These are phyloP conservation scores for Lipomyces yamadae DNA, from an alignment of 805 yeast species.

Conservation along the genomic window DNA sequence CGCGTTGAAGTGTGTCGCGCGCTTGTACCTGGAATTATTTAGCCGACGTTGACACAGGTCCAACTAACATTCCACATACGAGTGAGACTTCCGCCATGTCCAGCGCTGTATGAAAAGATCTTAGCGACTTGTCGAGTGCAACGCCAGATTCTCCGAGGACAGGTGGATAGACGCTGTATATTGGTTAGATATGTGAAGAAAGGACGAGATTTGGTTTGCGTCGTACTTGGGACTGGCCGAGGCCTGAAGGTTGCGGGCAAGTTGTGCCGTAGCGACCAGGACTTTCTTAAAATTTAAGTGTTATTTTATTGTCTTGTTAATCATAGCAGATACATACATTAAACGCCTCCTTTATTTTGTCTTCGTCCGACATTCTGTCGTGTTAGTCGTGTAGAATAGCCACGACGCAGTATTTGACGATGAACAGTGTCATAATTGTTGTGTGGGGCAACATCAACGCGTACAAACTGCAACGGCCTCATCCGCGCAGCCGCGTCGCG, in stretches of 20 bases:
- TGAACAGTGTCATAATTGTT: too few species aligned
- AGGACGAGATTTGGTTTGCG: background rate
- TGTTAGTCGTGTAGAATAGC: background rate
- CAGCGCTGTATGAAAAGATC: conserved; percentile 22
- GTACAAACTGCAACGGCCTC: background rate
- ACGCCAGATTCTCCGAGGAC: background rate
- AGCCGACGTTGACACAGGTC: background rate
- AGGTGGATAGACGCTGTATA: conserved; percentile 24
- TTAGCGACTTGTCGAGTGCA: conserved; percentile 13
- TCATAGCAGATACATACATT: conserved; percentile 19
- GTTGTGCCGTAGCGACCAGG: conserved; percentile 28
- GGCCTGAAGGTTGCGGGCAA: conserved; percentile 13
- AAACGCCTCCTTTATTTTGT: conserved; percentile 13
- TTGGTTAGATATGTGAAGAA: background rate
- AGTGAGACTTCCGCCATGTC: conserved; percentile 28
- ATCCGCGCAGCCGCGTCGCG: conserved; percentile 6
- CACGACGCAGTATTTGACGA: background rate
- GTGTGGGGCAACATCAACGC: background rate
- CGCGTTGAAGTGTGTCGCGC: conserved; percentile 24
- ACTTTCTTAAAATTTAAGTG: conserved; percentile 14
- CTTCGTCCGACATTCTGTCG: conserved; percentile 13
- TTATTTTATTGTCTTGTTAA: too few species aligned
- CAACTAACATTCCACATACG: conserved; percentile 10
- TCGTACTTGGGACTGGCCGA: conserved; percentile 29
- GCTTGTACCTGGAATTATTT: conserved; percentile 21